Base-by-base conservation (phyloP, 148 eudicot genomes). In the Suaeda aralocaspica region DNA sequence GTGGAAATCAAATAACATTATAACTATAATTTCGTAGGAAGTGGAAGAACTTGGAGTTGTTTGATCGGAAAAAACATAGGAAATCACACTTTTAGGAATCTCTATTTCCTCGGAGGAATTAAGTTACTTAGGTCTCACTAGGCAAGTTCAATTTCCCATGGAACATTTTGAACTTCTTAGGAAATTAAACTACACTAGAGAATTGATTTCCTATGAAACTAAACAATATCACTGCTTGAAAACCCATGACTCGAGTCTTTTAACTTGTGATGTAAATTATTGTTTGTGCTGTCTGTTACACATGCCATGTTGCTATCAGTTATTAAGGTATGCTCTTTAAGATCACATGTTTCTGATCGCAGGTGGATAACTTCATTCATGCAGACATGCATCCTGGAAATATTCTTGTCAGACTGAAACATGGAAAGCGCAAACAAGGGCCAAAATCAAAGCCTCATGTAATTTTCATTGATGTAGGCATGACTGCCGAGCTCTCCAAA, bases 341-440 rank as follows among this genome's bases (percentile, higher is more conserved):
- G 21, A 49, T 18, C 21, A 33, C 36, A 10, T 59, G 8, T 22
- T 63, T 68, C 49, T 51, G 59, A 33, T 62, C 78, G 65, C 84
- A 93, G 96, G 98, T 88, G 64, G 98, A 93, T 82, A 94, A 94
- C 82, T 94, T 94, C 70, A 85, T 94, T 69, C 98, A 94, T 79
- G 98, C 98, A 51, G 98, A 94, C 81, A 94, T 94, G 98, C 98
- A 94, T 82, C 98, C 98, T 45, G 98, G 98, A 68, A 94, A 94
- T 82, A 94, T 94, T 66, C 96, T 94, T 67, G 98, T 94, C 13
- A 86, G 97, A 44, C 82, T 75, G 49, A 72, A 86, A 71, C 76
- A 68, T 71, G 86, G 72, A 53, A 85, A 83, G 76, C 56, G 77
- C 25, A 91, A 83, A 69, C 68, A 66, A 66, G 72, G 76, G 41